Evolutionary conservation across 2,329 filamentous ascomycete genomes (phyloP).

Genomic region (Monosporascus sp.): DNA sequence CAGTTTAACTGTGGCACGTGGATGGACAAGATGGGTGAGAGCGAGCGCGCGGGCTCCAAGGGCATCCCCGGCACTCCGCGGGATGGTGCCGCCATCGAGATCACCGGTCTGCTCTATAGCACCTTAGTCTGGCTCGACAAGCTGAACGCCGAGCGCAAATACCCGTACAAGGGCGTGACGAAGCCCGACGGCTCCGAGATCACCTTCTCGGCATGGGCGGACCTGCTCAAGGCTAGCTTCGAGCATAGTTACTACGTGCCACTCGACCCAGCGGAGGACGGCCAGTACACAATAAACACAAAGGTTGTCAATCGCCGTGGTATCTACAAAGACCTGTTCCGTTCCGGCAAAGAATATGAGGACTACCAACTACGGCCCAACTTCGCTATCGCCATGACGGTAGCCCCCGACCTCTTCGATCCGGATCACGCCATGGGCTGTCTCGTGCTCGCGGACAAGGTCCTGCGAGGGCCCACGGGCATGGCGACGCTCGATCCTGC

Average conservation of each 20-base stretch:
- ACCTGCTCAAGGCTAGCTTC: constrained; percentile 76
- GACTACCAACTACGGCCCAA: constrained; percentile 96
- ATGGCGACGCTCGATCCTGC: constrained; percentile 94
- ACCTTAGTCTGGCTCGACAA: constrained; percentile 72
- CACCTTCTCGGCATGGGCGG: constrained; percentile 73
- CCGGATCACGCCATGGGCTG: constrained; percentile 72
- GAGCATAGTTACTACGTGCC: constrained; percentile 91
- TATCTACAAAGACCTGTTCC: constrained; percentile 97
- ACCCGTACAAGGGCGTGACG: constrained; percentile 68
- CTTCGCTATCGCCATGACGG: constrained; percentile 92
- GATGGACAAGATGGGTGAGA: constrained; percentile 99
- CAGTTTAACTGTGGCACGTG: constrained; percentile 95
- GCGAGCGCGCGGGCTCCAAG: constrained; percentile 82
- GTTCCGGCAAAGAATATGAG: constrained; percentile 89
- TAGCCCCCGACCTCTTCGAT: constrained; percentile 83
- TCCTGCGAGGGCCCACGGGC: constrained; percentile 79
- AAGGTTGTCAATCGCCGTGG: constrained; percentile 80
- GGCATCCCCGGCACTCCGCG: constrained; percentile 93
- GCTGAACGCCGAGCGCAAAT: constrained; percentile 63
- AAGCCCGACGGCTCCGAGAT: constrained; percentile 56
- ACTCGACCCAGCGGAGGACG: constrained; percentile 61
- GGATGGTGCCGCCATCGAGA: constrained; percentile 92
- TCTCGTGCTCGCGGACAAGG: constrained; percentile 72
- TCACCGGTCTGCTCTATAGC: constrained; percentile 90
- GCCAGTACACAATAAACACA: constrained; percentile 73